These are phyloP conservation scores for Chrysanthemum seticuspe DNA, from an alignment of 129 eudicot species.

Conservation along the genomic window DNA sequence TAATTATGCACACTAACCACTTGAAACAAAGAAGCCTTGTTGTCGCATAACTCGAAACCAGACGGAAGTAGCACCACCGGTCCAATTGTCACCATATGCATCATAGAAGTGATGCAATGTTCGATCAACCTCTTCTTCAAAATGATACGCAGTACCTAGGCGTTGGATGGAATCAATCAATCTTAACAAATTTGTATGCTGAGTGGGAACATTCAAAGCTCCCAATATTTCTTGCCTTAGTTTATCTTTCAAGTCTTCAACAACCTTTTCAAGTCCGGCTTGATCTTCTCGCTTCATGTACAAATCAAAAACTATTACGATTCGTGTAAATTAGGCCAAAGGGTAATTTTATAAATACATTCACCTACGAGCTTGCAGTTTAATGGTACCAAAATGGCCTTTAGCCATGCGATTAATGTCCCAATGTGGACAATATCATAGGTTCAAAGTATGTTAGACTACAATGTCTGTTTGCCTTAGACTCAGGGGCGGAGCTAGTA, in stretches of 20 bases:
- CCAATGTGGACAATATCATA: no score
- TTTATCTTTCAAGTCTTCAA: neutral
- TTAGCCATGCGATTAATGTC: no score
- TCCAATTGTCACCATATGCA: neutral
- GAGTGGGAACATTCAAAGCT: neutral
- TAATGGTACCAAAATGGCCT: no score
- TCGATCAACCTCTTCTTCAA: neutral
- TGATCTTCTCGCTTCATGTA: neutral
- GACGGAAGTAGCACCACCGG: neutral
- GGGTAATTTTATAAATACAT: no score
- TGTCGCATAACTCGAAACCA: conserved; percentile 5
- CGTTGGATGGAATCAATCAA: no score
- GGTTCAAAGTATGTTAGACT: no score
- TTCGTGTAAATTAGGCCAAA: neutral
- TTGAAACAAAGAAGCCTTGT: neutral
- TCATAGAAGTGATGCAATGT: neutral
- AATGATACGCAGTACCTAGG: no score
- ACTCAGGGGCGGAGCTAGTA: no score
- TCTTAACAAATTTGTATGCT: no score
- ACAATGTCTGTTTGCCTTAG: no score
- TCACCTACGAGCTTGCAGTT: no score
- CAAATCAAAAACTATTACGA: neutral
- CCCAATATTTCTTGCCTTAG: neutral
- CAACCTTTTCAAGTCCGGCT: neutral
- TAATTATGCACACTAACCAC: neutral